Percentiles rank a stretch among this genome's conserved stretches.
phyloP scores from a whole-genome alignment of 2,329 filamentous ascomycete species.

The Aspergillus flavus region DNA sequence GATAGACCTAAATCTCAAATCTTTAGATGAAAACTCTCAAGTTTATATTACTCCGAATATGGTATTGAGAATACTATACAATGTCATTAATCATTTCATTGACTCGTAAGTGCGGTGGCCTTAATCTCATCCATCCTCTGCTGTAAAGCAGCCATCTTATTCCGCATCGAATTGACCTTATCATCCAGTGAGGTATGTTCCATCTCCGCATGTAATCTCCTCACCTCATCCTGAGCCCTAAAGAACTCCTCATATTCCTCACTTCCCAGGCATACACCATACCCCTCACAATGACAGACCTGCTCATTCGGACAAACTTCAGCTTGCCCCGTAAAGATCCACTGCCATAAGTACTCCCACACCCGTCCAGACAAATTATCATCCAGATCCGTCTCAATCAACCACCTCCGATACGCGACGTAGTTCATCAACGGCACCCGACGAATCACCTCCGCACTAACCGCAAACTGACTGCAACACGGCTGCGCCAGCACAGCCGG shows the following conservation, averaged over 20 bases:
- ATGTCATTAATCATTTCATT: background rate
- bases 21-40: background rate
- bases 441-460: constrained; percentile 53
- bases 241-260: constrained; percentile 12
- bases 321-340: constrained; percentile 10
- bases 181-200: background rate
- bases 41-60: background rate
- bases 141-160: constrained; percentile 4
- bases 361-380: constrained; percentile 53
- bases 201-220: constrained; percentile 1
- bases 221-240: background rate
- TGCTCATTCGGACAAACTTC: constrained; percentile 13
- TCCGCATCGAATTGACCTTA: background rate
- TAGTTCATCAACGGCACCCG: constrained; percentile 50
- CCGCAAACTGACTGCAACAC: constrained; percentile 60
- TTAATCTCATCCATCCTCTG: constrained; percentile 8
- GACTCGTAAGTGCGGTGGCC: background rate
- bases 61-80: background rate
- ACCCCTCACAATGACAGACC: constrained; percentile 13
- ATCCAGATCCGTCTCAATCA: constrained; percentile 50
- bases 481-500: constrained; percentile 52
- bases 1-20: constrained; percentile 2
- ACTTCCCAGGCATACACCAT: constrained; percentile 9
- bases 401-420: constrained; percentile 54
- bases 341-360: constrained; percentile 59